phyloP scores from a whole-genome alignment of 2,329 filamentous ascomycete genomes.

The Aspergillus terreus region DNA sequence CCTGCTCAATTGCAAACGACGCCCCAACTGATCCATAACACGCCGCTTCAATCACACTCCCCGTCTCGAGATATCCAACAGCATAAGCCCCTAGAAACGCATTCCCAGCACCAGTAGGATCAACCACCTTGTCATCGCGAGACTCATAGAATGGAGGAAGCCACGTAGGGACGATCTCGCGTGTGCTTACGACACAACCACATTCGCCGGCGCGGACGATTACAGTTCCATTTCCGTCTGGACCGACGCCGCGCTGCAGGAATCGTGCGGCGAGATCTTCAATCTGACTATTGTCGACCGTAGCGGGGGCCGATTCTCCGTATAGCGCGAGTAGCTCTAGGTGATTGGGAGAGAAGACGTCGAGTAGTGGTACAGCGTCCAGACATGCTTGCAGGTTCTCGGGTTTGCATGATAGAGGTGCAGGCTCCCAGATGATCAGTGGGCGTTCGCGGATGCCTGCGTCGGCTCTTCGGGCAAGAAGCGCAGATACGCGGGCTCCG shows the following conservation, averaged over 20 bases:
- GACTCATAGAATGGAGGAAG: conserved; percentile 25
- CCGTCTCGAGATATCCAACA: conserved; percentile 20
- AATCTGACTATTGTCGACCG: conserved; percentile 5
- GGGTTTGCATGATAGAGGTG: conserved; percentile 16
- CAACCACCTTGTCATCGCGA: conserved; percentile 21
- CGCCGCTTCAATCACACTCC: conserved; percentile 21
- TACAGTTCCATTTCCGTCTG: conserved; percentile 14
- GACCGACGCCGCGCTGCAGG: conserved; percentile 14
- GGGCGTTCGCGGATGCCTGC: conserved; percentile 10
- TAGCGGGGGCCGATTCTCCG: neutral
- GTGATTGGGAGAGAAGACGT: conserved; percentile 38
- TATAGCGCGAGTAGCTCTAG: conserved; percentile 30
- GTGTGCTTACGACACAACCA: conserved; percentile 23
- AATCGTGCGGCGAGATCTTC: conserved; percentile 10
- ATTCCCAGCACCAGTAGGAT: conserved; percentile 37
- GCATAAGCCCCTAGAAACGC: conserved; percentile 33
- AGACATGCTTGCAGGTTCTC: conserved; percentile 20
- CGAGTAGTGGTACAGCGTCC: conserved; percentile 17
- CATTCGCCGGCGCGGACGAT: conserved; percentile 30
- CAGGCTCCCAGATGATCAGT: conserved; percentile 24
- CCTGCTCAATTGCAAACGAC: conserved; percentile 30
- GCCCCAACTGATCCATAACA: conserved; percentile 31
- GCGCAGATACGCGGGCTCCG: neutral
- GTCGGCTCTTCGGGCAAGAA: conserved; percentile 16
- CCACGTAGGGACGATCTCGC: conserved; percentile 16